Evolutionary conservation across 768 basidiomycete genomes (phyloP), one percentile per base, ranked within the genome.

Genomic region (Xerocomellus intermedius): DNA sequence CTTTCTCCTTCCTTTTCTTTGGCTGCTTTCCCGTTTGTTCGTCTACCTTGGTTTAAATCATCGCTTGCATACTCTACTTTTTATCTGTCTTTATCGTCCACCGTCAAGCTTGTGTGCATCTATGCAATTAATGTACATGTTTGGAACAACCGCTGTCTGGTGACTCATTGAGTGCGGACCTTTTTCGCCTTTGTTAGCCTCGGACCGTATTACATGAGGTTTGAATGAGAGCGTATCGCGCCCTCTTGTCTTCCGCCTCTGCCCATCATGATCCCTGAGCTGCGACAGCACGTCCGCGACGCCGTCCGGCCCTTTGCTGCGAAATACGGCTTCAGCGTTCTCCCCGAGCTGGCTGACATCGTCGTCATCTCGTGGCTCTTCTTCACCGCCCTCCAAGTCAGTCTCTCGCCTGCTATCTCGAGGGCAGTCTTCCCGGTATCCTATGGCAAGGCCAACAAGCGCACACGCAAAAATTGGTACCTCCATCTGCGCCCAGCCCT

Each of bases 381-480:
- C 50, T 91, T 90, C 66, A 77, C 81, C 21, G 62, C 75, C 47
- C 66, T 87, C 41, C 86, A 91, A 59, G 71, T 79, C 52, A 74
- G 81, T 37, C 44, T 86, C 30, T 82, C 86, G 5, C 88, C 89
- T 1, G 60, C 75, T 36, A 57, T 82, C 32, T 84, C 80, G 61
- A 69, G 63, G 28, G 64, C 68, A 17, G 70, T 79, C 61, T 84
- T 79, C 55, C 81, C 80, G 1, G 61, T 69, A 8, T 76, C 77
- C 26, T 87, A 80, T 69, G 79, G 74, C 22, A 75, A 70, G 53
- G 77, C 81, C 52, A 68, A 72, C 35, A 73, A 67, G 57, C 71
- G 74, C 45, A 79, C 77, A 2, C 75, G 76, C 58, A 85, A 83
- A 62, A 85, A 81, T 56, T 89, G 87, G 87, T 87, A 35, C 19